Conservation (phyloP, 2,329 filamentous ascomycete genomes). For the Aspergillus quadricinctus region DNA sequence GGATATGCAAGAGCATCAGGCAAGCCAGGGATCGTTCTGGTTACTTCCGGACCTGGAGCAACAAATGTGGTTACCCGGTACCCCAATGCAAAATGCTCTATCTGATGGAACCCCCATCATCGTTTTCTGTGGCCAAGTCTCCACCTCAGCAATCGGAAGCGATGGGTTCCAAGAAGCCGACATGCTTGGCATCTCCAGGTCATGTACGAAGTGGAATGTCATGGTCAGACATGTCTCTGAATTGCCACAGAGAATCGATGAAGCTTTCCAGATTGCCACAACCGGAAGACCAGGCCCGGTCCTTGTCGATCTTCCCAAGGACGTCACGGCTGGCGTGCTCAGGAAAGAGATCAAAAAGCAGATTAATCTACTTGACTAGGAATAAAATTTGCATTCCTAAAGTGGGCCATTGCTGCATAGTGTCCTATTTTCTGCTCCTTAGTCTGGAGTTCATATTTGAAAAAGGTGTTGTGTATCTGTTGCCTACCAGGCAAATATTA, state of each 20-base stretch:
- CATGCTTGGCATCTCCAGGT: constrained; percentile 84
- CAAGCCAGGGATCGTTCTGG: constrained; percentile 90
- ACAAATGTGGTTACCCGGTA: constrained; percentile 97
- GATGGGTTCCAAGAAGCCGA: constrained; percentile 98
- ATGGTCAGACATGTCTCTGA: constrained; percentile 97
- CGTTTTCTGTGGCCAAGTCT: constrained; percentile 91
- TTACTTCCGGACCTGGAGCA: constrained; percentile 92
- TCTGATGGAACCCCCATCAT: constrained; percentile 95
- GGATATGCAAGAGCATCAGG: constrained; percentile 92
- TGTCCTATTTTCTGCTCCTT: too few species aligned
- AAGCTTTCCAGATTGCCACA: constrained; percentile 96
- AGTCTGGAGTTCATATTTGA: too few species aligned
- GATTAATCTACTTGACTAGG: too few species aligned
- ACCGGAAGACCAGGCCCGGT: constrained; percentile 91
- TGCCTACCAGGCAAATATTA: too few species aligned
- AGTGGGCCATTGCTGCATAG: too few species aligned
- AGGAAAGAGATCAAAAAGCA: too few species aligned
- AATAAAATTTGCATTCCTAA: too few species aligned
- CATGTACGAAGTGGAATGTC: constrained; percentile 98
- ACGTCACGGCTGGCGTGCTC: constrained; percentile 70
- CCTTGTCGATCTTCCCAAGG: constrained; percentile 92
- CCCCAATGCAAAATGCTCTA: constrained; percentile 91
- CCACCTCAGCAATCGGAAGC: constrained; percentile 82
- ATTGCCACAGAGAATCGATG: constrained; percentile 87
- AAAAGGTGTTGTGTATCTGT: too few species aligned